Percentiles rank a stretch among this genome's conserved stretches.
Conservation (phyloP, 225 moss, liverwort and hornwort genomes). For the Rhytidiadelphus loreus region DNA sequence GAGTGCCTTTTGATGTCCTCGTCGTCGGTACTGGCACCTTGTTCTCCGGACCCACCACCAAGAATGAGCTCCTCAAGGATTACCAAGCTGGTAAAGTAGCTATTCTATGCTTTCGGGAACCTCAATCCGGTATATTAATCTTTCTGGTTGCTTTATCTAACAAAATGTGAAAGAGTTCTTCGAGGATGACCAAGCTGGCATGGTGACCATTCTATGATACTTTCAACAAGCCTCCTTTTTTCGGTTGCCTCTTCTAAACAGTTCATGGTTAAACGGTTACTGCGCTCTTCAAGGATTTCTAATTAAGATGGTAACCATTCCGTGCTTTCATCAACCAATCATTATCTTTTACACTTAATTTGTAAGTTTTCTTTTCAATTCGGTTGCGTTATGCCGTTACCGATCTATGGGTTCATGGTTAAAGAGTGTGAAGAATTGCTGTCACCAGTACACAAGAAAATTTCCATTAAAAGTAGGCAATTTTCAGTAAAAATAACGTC, state of each 20-base stretch:
- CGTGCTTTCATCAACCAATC: not conserved
- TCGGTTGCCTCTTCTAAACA: not conserved
- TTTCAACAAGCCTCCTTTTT: not conserved
- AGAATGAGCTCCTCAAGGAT: constrained; percentile 32
- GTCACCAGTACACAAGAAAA: not conserved
- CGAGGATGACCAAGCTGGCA: constrained; percentile 10
- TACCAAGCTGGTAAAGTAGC: constrained; percentile 33
- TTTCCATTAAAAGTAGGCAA: too few species aligned
- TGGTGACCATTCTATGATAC: not conserved
- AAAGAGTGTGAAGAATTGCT: not conserved
- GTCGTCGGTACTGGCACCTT: constrained; percentile 57
- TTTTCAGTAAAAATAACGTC: too few species aligned
- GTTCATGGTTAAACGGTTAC: not conserved
- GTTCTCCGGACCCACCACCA: constrained; percentile 41
- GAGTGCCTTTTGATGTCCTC: constrained; percentile 49
- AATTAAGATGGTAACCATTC: not conserved
- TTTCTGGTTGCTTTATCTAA: not conserved
- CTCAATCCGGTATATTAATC: not conserved
- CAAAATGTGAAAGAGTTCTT: not conserved
- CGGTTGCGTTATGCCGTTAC: not conserved
- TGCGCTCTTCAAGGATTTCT: not conserved
- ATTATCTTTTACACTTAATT: not conserved
- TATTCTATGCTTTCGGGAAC: not conserved
- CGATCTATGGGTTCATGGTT: not conserved
- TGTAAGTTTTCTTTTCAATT: not conserved